Evolutionary conservation across 2,329 filamentous ascomycete genomes (phyloP), one percentile per base, ranked within the genome.

Genomic region (Penicillium sumatraense): DNA sequence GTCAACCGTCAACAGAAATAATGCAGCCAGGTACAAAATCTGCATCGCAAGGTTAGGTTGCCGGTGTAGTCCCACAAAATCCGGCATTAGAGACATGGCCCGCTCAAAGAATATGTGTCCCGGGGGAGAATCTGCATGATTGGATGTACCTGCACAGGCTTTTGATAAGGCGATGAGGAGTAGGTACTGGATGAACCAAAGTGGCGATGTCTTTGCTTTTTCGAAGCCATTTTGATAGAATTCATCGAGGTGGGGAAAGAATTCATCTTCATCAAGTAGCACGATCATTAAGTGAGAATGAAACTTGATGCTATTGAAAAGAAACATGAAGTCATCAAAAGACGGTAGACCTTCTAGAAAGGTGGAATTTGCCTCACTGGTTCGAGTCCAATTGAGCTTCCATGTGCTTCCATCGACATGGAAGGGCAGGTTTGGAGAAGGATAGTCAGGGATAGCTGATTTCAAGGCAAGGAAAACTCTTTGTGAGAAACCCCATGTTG

Each of bases 401-500:
- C 54, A 53, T 14, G 54, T 53, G 29, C 35, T 49, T 21, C 45
- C 45, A 50, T 57, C 54, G 14, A 53, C 38, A 13, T 57, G 50
- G 14, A 53, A 57, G 9, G 54, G 54, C 24, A 57, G 14, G 18
- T 49, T 46, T 45, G 54, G 50, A 7, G 50, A 48, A 13, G 50
- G 49, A 18, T 51, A 57, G 6, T 49, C 45, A 7, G 50, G 54
- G 23, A 57, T 21, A 3, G 26, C 54, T 10, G 26, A 20, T 46
- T 57, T 57, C 7, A 57, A 16, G 2, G 45, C 24, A 13, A 57
- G 35, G n/a, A 57, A 57, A n/a, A 53, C 46, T 11, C 50, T 44
- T 33, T 57, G 54, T 26, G 50, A 57, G 14, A 57, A 57, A 3
- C 49, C 40, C 54, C 54, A 57, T 9, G 54, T 50, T 2, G 54